Conservation (phyloP, 2,329 filamentous ascomycete species). For the Aspergillus ochraceoroseus region DNA sequence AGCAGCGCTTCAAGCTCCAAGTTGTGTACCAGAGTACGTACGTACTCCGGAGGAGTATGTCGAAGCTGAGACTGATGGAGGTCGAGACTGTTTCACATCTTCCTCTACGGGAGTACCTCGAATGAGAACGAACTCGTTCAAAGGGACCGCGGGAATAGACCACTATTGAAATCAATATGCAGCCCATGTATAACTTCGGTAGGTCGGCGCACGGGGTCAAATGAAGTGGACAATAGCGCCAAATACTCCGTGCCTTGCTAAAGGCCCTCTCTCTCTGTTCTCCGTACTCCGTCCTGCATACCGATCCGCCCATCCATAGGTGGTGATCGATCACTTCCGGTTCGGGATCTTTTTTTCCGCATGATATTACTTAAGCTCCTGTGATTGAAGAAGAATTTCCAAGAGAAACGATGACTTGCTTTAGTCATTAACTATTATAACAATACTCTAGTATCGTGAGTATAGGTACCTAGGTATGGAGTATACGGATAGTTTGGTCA, state of each 20-base stretch:
- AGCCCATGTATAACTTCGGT: conserved; percentile 10
- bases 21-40: no score
- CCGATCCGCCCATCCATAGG: conserved; percentile 13
- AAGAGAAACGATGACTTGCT: conserved; percentile 1
- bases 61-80: no score
- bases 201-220: conserved; percentile 19
- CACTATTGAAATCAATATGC: conserved; percentile 13
- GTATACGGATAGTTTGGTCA: no score
- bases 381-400: background rate
- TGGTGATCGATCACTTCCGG: conserved; percentile 21
- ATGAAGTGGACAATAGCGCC: conserved; percentile 16
- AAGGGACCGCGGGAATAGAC: no score
- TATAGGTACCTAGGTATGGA: no score
- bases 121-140: no score
- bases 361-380: background rate
- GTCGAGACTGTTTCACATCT: no score
- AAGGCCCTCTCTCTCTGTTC: background rate
- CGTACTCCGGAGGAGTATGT: no score
- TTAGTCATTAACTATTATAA: no score
- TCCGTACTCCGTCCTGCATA: conserved; percentile 9
- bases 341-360: conserved; percentile 5
- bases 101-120: no score
- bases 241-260: conserved; percentile 16
- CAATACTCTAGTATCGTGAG: no score
- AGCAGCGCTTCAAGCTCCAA: conserved; percentile 30